These are phyloP conservation scores for Chlorella sorokiniana DNA, from an alignment of 139 green algal genomes.

Conservation along the genomic window DNA sequence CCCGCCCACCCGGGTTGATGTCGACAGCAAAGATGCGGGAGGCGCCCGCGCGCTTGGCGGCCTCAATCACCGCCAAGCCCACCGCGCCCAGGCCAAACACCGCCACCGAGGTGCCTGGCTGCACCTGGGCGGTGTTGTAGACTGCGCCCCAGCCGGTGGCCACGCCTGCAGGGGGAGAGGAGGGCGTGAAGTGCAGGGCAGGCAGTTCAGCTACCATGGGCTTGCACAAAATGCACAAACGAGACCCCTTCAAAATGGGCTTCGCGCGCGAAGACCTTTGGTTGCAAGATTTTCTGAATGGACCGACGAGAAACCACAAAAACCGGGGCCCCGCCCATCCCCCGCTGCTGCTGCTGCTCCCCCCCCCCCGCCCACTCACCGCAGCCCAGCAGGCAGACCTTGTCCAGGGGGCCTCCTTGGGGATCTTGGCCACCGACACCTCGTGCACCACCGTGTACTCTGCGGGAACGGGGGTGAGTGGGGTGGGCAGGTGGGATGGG, in stretches of 20 bases:
- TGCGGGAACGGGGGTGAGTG: neutral
- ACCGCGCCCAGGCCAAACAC: conserved; percentile 90
- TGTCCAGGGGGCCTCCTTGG: conserved; percentile 74
- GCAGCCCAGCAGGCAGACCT: conserved; percentile 91
- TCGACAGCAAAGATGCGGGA: conserved; percentile 92
- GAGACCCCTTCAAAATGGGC: no score
- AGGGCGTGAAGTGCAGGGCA: conserved; percentile 68
- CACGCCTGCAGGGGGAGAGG: neutral
- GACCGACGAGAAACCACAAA: neutral
- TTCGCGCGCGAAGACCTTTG: no score
- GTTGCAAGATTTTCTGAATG: no score
- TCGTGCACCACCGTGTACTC: conserved; percentile 99
- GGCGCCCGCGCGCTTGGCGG: conserved; percentile 71
- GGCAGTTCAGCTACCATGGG: conserved; percentile 56
- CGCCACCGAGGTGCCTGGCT: conserved; percentile 84
- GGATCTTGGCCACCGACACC: conserved; percentile 81
- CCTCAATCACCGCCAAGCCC: conserved; percentile 92
- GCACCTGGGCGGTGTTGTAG: conserved; percentile 92
- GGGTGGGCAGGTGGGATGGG: neutral
- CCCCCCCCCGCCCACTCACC: conserved; percentile 43
- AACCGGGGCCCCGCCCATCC: neutral
- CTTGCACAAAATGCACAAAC: no score
- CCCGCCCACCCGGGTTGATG: conserved; percentile 66
- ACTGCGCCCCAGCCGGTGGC: conserved; percentile 92
- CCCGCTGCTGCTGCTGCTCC: neutral